Evolutionary conservation across 345 rosid genomes (phyloP).

Genomic region (Aquilaria sinensis): DNA sequence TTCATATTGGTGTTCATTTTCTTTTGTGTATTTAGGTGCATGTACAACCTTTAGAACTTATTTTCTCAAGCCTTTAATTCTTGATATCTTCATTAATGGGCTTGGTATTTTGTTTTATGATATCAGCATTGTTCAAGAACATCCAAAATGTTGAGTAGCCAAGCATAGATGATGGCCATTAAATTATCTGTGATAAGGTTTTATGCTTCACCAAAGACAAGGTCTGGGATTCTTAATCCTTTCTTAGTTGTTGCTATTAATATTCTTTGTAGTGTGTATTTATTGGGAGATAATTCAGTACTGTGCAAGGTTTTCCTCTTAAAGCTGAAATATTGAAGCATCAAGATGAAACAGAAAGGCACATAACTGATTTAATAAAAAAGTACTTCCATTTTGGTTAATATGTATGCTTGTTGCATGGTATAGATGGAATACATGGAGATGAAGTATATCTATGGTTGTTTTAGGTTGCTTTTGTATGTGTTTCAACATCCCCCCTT

Average conservation of each 20-base stretch:
- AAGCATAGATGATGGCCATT: conserved; percentile 36
- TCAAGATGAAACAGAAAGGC: conserved; percentile 93
- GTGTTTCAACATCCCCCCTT: too few relatives aligned
- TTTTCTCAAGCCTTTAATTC: too few relatives aligned
- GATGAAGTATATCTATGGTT: too few relatives aligned
- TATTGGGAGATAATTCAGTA: conserved; percentile 3
- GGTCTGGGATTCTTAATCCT: conserved; percentile 32
- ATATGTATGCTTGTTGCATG: too few relatives aligned
- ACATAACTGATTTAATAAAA: conserved; percentile 85
- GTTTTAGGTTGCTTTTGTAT: too few relatives aligned
- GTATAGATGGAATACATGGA: too few relatives aligned
- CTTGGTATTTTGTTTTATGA: too few relatives aligned
- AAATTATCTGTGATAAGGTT: conserved; percentile 80
- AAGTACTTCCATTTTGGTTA: conserved; percentile 25
- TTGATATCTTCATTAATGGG: too few relatives aligned
- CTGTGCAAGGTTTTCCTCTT: conserved; percentile 77
- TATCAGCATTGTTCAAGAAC: conserved; percentile 80
- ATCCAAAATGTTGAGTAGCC: conserved; percentile 71
- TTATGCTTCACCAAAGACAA: conserved; percentile 80
- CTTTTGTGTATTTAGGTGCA: conserved; percentile 54
- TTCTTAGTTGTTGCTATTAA: not conserved
- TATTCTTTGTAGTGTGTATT: conserved; percentile 5
- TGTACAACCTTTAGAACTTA: conserved; percentile 36
- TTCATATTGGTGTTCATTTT: too few relatives aligned
- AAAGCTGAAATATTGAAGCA: conserved; percentile 90